Percentiles rank a stretch among this genome's conserved stretches.
Conservation (phyloP, 148 eudicot genomes). For the Camellia sinensis region DNA sequence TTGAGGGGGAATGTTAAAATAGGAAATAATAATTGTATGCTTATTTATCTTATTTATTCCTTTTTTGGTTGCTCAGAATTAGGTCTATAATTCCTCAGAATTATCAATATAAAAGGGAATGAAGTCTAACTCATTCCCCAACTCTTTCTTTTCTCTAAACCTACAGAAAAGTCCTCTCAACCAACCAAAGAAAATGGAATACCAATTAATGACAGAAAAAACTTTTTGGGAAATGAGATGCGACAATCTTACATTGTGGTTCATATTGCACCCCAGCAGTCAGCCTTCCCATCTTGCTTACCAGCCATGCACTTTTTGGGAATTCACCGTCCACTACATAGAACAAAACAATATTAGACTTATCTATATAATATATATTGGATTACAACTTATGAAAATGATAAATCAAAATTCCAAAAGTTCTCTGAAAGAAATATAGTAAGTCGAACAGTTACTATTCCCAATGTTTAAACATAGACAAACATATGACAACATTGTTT, state of each 20-base stretch:
- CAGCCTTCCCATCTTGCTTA: slow-evolving; percentile 75
- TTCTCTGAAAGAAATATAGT: background rate
- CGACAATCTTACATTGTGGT: slow-evolving; percentile 53
- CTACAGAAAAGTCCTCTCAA: too few relatives aligned
- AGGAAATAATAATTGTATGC: too few relatives aligned
- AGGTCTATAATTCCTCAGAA: too few relatives aligned
- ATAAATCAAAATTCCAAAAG: slow-evolving; percentile 7
- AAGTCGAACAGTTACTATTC: background rate
- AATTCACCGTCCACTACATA: slow-evolving; percentile 49
- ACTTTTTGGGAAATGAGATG: background rate
- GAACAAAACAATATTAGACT: slow-evolving; percentile 14
- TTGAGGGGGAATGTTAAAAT: too few relatives aligned
- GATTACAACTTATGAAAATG: background rate
- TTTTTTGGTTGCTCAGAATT: too few relatives aligned
- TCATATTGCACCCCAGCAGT: slow-evolving; percentile 81
- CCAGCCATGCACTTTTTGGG: slow-evolving; percentile 76
- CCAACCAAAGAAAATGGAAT: background rate
- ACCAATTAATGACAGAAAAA: background rate
- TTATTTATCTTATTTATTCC: too few relatives aligned
- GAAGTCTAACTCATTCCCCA: too few relatives aligned
- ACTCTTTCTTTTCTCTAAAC: too few relatives aligned
- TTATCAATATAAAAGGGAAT: too few relatives aligned
- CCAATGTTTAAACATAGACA: background rate
- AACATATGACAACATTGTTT: background rate
- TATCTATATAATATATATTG: background rate